phyloP scores from a whole-genome alignment of 2,329 filamentous ascomycete species.

The Colletotrichum sp. region DNA sequence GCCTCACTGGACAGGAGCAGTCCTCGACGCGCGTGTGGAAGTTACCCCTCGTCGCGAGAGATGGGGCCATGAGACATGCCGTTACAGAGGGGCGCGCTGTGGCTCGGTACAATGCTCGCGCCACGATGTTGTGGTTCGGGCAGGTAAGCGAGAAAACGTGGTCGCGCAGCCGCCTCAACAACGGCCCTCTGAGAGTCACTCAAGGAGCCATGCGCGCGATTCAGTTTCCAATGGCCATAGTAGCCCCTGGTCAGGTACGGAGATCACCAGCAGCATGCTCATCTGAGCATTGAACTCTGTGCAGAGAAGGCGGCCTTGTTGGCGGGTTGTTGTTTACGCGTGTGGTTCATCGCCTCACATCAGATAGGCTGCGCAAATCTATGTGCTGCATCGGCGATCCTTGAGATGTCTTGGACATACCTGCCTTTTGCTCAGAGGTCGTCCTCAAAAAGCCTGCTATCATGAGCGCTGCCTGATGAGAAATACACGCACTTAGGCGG shows the following conservation, averaged over 20 bases:
- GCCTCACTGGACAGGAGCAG: background rate
- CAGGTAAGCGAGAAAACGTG: background rate
- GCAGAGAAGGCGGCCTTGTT: background rate
- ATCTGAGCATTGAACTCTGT: background rate
- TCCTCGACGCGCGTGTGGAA: background rate
- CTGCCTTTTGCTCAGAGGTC: background rate
- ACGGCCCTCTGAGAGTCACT: background rate
- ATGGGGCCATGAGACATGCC: conserved; percentile 2
- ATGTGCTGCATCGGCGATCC: background rate
- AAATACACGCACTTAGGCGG: background rate
- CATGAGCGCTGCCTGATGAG: background rate
- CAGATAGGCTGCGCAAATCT: background rate
- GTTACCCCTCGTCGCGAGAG: background rate
- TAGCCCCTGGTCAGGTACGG: background rate
- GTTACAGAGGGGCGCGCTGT: conserved; percentile 10
- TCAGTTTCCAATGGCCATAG: background rate
- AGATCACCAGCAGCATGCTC: background rate
- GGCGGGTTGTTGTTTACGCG: background rate
- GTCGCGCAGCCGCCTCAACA: background rate
- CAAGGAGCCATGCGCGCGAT: background rate
- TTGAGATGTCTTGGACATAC: background rate
- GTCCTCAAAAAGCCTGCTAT: background rate
- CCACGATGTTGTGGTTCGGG: conserved; percentile 7
- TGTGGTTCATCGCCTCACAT: background rate
- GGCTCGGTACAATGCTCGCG: conserved; percentile 1